Percentiles rank a stretch among this genome's conserved stretches.
Conservation (phyloP, 2,329 filamentous ascomycete genomes). For the Elsinoe fawcettii region DNA sequence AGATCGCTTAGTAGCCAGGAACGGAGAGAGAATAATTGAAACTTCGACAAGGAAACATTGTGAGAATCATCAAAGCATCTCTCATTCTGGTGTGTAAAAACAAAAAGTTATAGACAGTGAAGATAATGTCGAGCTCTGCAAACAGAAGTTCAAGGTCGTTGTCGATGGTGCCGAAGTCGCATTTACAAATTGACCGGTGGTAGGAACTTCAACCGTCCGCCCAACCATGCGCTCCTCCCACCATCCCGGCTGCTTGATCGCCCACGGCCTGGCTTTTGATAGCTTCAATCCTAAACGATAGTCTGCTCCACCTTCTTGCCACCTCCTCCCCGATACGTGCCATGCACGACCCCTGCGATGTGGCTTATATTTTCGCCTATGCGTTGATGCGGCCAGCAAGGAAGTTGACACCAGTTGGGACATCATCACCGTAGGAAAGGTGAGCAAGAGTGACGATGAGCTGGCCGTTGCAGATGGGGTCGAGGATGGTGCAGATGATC, state of each 20-base stretch:
- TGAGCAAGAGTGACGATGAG: constrained; percentile 25
- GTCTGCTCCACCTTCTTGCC: not conserved
- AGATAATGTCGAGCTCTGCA: not conserved
- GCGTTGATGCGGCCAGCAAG: constrained; percentile 12
- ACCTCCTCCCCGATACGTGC: not conserved
- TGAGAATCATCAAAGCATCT: constrained; percentile 11
- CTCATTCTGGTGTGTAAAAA: constrained; percentile 6
- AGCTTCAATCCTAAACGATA: constrained; percentile 7
- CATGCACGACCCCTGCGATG: not conserved
- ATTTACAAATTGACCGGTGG: not conserved
- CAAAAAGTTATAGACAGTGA: constrained; percentile 12
- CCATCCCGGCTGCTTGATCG: not conserved
- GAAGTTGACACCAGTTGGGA: constrained; percentile 7
- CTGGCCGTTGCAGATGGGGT: constrained; percentile 24
- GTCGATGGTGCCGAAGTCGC: not conserved
- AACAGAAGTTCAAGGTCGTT: not conserved
- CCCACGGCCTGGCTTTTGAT: constrained; percentile 9
- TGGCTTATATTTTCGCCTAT: not conserved
- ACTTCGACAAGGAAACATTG: too few species aligned
- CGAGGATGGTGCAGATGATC: constrained; percentile 25
- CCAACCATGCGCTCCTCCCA: not conserved
- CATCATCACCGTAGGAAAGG: constrained; percentile 19
- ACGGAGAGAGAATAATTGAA: too few species aligned
- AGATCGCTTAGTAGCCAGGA: not conserved
- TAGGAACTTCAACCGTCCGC: constrained; percentile 6